Percentiles rank a stretch among this genome's conserved stretches.
These are phyloP conservation scores for Fraxinus sp. DNA, from an alignment of 305 asterid species.

Conservation along the genomic window DNA sequence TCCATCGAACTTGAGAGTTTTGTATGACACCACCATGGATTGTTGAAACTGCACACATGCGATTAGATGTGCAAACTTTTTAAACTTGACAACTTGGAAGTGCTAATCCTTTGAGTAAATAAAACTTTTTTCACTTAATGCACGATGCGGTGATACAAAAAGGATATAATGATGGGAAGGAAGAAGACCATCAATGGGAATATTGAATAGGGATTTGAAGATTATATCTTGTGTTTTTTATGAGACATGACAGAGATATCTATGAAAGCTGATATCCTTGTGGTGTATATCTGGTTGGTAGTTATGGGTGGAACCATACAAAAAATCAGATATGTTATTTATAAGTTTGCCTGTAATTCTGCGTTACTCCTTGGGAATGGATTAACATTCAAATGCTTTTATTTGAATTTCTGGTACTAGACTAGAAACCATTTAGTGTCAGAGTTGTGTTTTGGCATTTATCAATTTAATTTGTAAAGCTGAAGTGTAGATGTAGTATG, in stretches of 20 bases:
- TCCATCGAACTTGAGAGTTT: neutral
- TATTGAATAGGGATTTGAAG: neutral
- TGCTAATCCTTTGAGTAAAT: neutral
- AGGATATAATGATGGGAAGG: neutral
- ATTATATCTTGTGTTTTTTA: neutral
- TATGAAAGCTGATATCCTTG: neutral
- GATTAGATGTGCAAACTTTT: neutral
- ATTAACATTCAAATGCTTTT: neutral
- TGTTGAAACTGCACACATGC: neutral
- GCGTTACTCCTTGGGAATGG: neutral
- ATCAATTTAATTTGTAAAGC: neutral
- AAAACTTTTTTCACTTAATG: neutral
- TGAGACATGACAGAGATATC: neutral
- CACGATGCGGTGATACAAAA: neutral
- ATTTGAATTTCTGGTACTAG: neutral
- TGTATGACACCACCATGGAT: neutral
- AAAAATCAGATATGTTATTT: neutral
- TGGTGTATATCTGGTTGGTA: neutral
- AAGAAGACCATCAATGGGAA: neutral
- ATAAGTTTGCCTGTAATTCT: neutral
- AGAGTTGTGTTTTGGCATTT: neutral
- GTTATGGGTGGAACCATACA: neutral
- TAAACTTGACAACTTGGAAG: neutral
- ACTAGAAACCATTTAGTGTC: neutral
- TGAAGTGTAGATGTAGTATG: neutral